Base-by-base conservation (phyloP, 2,329 filamentous ascomycete species). In the Colletotrichum siamense region DNA sequence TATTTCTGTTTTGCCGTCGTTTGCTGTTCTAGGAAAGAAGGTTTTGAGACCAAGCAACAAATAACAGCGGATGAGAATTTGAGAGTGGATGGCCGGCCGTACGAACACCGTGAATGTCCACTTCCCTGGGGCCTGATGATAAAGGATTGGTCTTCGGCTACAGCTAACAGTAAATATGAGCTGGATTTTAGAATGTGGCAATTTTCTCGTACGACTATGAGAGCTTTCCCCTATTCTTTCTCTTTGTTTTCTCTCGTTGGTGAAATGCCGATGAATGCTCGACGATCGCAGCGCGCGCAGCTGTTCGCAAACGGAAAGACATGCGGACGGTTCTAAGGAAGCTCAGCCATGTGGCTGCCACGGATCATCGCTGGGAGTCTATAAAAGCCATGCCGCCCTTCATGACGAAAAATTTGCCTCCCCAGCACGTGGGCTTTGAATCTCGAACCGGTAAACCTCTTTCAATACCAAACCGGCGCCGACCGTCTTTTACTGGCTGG, bases 1-100 rank as follows among this genome's bases (percentile, higher is more conserved):
- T 3, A 8, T 5, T 22, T 13, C 0, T 0, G n/a, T 52, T 52
- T 3, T 13, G 3, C 8, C 0, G 2, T 52, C 44, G 44, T 13
- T 13, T 13, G 0, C n/a, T 22, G 44, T 4, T 52, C 44, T 13
- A 5, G n/a, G n/a, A 13, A 52, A 12, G n/a, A 52, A 52, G 6
- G n/a, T 52, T 49, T 52, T 13, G 10, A 52, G 3, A 13, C 8
- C n/a, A 22, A 52, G 4, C 44, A 24, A 52, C 10, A 13, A 1
- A 8, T 22, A 52, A 10, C 7, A 22, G 44, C n/a, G 6, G 44
- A 52, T 22, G 12, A 22, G 44, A 22, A 0, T 22, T 49, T 13
- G 12, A 22, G 44, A 24, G n/a, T 13, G 44, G 44, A 52, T 13
- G 44, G 10, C 44, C n/a, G 44, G n/a, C 44, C 44, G 44, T 52